Base-by-base conservation (phyloP, 2,329 filamentous ascomycete genomes). In the Arthrinium phaeospermum region DNA sequence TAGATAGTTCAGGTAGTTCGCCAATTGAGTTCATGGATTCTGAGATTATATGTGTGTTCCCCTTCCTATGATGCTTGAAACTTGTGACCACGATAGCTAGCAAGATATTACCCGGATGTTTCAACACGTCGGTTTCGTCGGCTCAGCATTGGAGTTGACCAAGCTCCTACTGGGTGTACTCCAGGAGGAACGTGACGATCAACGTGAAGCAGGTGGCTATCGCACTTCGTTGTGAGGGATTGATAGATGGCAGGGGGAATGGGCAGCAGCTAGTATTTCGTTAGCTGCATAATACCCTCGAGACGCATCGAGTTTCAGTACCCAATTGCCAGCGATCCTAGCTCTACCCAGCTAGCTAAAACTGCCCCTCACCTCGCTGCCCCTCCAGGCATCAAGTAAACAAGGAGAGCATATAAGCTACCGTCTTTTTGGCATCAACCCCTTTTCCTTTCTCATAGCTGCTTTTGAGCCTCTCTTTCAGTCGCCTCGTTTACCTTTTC, bases 381-480 rank as follows among this genome's bases (percentile, higher is more conserved):
- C 57, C 57, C 57, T 64, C 57, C 57, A 64, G 57, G 34, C 57
- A 41, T 64, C 57, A 41, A 64, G 57, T 64, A 64, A 64, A 64
- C 57, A 64, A 64, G 53, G 30, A 61, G 53, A n/a, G 53, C 53
- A 61, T 61, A 22, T 37, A 61, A 61, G 53, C 53, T 37, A 61
- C 53, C 53, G 53, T 61, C 53, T 34, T 61, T 61, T 61, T 61
- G 30, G 34, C 57, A 41, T 41, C 57, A 41, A 41, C 57, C 57
- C 57, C 57, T 24, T 41, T 64, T 64, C 10, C n/a, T 41, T 41
- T 37, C 34, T 41, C 34, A 12, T n/a, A n/a, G 34, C 34, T 64
- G 30, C 10, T 41, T 61, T 16, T 12, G 16, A 37, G 53, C 16
- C 53, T 10, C 34, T 61, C 51, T 34, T 61, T 34, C 53, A 19